Evolutionary conservation across 306 rosid genomes (phyloP).

Genomic region (Hippophae rhamnoides): DNA sequence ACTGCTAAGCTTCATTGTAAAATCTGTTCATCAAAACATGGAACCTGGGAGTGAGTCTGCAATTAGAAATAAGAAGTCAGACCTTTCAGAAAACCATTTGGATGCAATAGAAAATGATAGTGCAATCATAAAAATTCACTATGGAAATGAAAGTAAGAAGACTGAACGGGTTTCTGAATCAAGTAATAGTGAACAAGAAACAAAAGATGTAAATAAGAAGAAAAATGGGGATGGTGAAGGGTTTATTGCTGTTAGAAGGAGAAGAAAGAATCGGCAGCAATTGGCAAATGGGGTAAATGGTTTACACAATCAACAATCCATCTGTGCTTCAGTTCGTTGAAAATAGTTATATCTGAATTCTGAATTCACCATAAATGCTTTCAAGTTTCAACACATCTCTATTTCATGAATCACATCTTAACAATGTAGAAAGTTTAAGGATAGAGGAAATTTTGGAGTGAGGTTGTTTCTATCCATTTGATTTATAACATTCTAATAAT

Average conservation of each 20-base stretch:
- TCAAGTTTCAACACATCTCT: background rate
- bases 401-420: slow-evolving; percentile 23
- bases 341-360: background rate
- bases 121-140: slow-evolving; percentile 58
- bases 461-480: slow-evolving; percentile 16
- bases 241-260: slow-evolving; percentile 56
- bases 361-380: background rate
- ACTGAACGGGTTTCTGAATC: slow-evolving; percentile 24
- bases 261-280: slow-evolving; percentile 64
- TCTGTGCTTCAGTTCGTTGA: slow-evolving; percentile 79
- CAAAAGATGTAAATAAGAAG: slow-evolving; percentile 25
- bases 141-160: slow-evolving; percentile 48
- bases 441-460: slow-evolving; percentile 9
- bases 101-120: slow-evolving; percentile 70
- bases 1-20: slow-evolving; percentile 74
- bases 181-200: slow-evolving; percentile 21
- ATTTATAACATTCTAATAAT: slow-evolving; percentile 19
- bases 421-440: slow-evolving; percentile 16
- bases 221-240: slow-evolving; percentile 57
- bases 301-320: slow-evolving; percentile 66
- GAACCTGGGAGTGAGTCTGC: slow-evolving; percentile 41
- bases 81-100: slow-evolving; percentile 23
- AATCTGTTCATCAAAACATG: slow-evolving; percentile 56
- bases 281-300: slow-evolving; percentile 50
- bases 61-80: slow-evolving; percentile 20